Conservation (phyloP, 306 rosid species). For the Rubus parviflorus region DNA sequence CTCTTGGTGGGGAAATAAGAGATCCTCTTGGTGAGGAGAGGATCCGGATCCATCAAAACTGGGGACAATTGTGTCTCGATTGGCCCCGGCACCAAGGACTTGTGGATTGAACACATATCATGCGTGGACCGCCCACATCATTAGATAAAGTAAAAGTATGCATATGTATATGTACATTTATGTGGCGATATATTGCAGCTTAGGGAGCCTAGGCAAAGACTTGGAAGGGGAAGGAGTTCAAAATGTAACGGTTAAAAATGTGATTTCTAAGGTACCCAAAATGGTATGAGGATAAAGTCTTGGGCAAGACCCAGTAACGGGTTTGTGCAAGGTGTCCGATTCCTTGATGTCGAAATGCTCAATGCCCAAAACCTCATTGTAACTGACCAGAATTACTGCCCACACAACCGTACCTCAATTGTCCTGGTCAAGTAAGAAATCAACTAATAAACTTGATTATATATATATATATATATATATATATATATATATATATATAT, state of each 20-base stretch:
- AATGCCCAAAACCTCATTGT: conserved; percentile 55
- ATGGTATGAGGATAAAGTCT: conserved; percentile 27
- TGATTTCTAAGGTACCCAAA: conserved; percentile 1
- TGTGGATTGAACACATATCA: conserved; percentile 29
- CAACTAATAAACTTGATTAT: background rate
- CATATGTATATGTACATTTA: too few species aligned
- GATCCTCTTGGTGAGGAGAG: too few species aligned
- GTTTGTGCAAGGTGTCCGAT: conserved; percentile 40
- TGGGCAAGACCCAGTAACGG: conserved; percentile 59
- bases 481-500: too few species aligned
- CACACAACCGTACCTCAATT: conserved; percentile 20
- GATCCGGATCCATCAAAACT: conserved; percentile 7
- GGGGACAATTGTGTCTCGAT: conserved; percentile 38
- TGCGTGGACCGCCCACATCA: too few species aligned
- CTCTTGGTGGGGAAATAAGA: too few species aligned
- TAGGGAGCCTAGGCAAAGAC: conserved; percentile 38
- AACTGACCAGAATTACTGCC: conserved; percentile 54
- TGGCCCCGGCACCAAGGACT: conserved; percentile 32
- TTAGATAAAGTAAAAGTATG: too few species aligned
- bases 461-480: too few species aligned
- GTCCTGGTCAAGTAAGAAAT: conserved; percentile 42
- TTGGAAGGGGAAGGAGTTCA: conserved; percentile 25
- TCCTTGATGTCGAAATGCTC: conserved; percentile 37
- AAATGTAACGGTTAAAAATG: conserved; percentile 28
- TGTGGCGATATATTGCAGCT: conserved; percentile 12